Conservation (phyloP, 306 rosid species). For the Canavalia gladiata region DNA sequence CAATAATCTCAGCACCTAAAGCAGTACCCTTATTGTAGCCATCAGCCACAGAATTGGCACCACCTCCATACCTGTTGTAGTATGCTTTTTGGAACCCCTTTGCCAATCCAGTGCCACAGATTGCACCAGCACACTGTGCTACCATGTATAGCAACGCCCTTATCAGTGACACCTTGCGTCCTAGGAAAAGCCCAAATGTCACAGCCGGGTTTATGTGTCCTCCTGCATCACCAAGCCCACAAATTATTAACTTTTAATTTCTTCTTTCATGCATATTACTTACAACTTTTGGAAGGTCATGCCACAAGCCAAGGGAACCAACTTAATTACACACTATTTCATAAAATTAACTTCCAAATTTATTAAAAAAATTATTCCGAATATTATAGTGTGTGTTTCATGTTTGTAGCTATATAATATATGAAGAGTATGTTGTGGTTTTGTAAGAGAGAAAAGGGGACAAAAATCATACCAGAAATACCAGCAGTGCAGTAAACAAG, state of each 20-base stretch:
- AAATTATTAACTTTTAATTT: not conserved
- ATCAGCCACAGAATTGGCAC: conserved; percentile 60
- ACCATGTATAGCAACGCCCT: conserved; percentile 79
- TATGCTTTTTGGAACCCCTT: conserved; percentile 80
- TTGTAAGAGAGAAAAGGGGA: not conserved
- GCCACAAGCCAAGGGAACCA: too few relatives aligned
- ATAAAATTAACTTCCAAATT: too few relatives aligned
- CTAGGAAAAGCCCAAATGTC: conserved; percentile 84
- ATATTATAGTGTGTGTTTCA: too few relatives aligned
- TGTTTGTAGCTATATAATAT: too few relatives aligned
- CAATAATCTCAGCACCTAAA: conserved; percentile 92
- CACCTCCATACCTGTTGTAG: conserved; percentile 70
- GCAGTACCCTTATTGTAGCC: conserved; percentile 91
- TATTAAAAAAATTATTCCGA: too few relatives aligned
- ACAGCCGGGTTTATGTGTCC: conserved; percentile 98
- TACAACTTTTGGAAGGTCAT: too few relatives aligned
- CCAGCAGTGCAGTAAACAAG: conserved; percentile 99
- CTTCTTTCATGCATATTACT: not conserved
- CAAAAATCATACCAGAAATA: conserved; percentile 53
- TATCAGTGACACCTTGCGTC: conserved; percentile 75
- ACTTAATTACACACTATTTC: too few relatives aligned
- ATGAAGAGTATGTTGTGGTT: too few relatives aligned
- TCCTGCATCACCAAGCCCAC: conserved; percentile 53
- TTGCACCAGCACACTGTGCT: conserved; percentile 85
- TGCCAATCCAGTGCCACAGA: conserved; percentile 80